Evolutionary conservation across 2,329 filamentous ascomycete species (phyloP), one percentile per base, ranked within the genome.

Genomic region (Fusarium marasasianum): DNA sequence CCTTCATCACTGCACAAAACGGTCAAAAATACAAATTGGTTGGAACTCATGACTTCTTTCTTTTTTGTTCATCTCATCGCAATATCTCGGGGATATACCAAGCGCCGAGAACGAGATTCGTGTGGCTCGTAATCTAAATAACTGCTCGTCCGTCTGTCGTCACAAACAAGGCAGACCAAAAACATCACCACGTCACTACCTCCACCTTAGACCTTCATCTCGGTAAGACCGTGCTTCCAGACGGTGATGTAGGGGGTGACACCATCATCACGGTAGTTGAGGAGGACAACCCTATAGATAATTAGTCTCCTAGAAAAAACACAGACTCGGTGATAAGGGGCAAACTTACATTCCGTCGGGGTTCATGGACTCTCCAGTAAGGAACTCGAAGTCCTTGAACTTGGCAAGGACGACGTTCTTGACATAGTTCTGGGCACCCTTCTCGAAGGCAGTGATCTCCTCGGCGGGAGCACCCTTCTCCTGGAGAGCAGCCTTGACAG

Each of bases 231-330:
- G 87, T 98, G 93, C 91, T 98, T 98, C 96, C 95, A 98, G 87
- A 97, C 87, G 77, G 91, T 93, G 80, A 97, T 88, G 83, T 90
- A 99, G 70, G 96, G 96, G 63, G 96, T 98, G 78, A 92, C 84
- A 84, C 96, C 96, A 80, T 98, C 96, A 84, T 98, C 95, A 80
- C 96, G 96, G 91, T 98, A 99, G 90, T 98, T 97, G 83, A 98
- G 93, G 78, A 98, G 93, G 76, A 95, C 88, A 80, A 98, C 88
- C 91, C 93, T 95, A 17, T 33, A 57, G 6, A 47, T 11, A 35
- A 62, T 75, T 71, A 66, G 55, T 40, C 29, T 56, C 37, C 44
- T 33, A 22, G 9, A 31, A 9, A 35, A 9, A 33, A 20, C 20
- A n/a, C 33, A 20, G 12, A 24, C 26, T 44, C n/a, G 33, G 22